Percentiles rank a stretch among this genome's conserved stretches.
Evolutionary conservation across 2,329 filamentous ascomycete genomes (phyloP).

Genomic region (Cyphellophora attinorum): DNA sequence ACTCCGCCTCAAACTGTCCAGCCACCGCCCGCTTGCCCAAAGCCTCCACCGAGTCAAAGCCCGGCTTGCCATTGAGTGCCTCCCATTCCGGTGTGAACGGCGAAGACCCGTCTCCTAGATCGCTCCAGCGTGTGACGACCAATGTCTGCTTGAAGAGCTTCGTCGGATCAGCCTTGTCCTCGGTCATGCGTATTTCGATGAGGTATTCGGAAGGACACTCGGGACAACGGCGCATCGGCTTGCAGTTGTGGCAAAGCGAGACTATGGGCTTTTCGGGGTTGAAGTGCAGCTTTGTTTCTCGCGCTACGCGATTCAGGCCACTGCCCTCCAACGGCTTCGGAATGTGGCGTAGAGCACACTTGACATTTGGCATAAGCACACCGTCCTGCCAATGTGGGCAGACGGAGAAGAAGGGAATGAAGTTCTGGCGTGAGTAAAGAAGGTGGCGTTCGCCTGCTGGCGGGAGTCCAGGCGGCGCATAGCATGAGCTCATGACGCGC

Average conservation of each 20-base stretch:
- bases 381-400: conserved; percentile 56
- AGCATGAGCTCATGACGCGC: conserved; percentile 46
- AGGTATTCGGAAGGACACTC: conserved; percentile 55
- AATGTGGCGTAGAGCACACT: conserved; percentile 52
- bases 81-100: conserved; percentile 46
- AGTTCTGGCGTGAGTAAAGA: conserved; percentile 47
- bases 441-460: conserved; percentile 44
- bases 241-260: conserved; percentile 44
- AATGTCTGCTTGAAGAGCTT: conserved; percentile 50
- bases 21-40: conserved; percentile 48
- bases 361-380: conserved; percentile 49
- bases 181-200: conserved; percentile 49
- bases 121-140: conserved; percentile 52
- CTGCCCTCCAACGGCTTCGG: conserved; percentile 33
- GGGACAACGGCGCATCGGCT: conserved; percentile 51
- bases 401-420: conserved; percentile 52
- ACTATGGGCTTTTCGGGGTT: conserved; percentile 33
- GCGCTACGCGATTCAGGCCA: conserved; percentile 31
- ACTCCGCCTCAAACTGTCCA: conserved; percentile 49
- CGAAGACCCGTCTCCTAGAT: conserved; percentile 46
- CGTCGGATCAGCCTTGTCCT: conserved; percentile 39
- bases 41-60: conserved; percentile 45
- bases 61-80: conserved; percentile 40
- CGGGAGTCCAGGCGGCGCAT: conserved; percentile 43
- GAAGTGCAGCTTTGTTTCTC: conserved; percentile 20